A percentile compares a stretch with the other conserved stretches of the same genome.
These are phyloP conservation scores for Penicillium desertorum DNA, from an alignment of 495 filamentous ascomycete genomes.

Conservation along the genomic window DNA sequence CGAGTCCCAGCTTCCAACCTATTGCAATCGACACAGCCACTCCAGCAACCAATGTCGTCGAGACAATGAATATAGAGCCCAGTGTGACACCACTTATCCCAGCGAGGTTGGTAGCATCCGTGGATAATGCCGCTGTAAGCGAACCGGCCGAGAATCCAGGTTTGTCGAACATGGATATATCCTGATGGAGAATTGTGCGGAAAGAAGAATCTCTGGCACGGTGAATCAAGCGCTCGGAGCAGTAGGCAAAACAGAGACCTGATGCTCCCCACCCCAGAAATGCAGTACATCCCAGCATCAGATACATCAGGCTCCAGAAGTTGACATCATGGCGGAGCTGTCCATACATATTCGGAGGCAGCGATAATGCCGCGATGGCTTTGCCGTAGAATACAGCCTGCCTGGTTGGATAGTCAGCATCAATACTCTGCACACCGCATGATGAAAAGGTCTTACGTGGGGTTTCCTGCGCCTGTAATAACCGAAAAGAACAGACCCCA, in stretches of 20 bases:
- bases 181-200: constrained; percentile 81
- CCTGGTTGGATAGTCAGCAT: background rate
- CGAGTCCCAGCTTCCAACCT: constrained; percentile 86
- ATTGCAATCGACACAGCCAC: constrained; percentile 62
- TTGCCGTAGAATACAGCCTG: constrained; percentile 89
- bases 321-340: constrained; percentile 63
- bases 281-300: constrained; percentile 79
- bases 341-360: constrained; percentile 41
- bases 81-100: constrained; percentile 79
- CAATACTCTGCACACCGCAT: background rate
- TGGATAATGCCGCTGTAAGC: constrained; percentile 75
- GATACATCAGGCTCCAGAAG: constrained; percentile 90
- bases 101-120: constrained; percentile 75
- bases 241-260: constrained; percentile 72
- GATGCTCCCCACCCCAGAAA: constrained; percentile 65
- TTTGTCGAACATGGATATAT: constrained; percentile 80
- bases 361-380: constrained; percentile 64
- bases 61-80: constrained; percentile 69
- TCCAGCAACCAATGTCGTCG: constrained; percentile 67
- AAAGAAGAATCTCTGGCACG: constrained; percentile 74
- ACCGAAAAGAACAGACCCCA: constrained; percentile 71
- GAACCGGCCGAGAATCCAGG: constrained; percentile 77
- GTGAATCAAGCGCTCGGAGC: constrained; percentile 76
- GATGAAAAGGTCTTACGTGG: constrained; percentile 36
- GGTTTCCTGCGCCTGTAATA: constrained; percentile 78